phyloP scores from a whole-genome alignment of 1,139 yeast genomes.

The Yamadazyma trypodendri region DNA sequence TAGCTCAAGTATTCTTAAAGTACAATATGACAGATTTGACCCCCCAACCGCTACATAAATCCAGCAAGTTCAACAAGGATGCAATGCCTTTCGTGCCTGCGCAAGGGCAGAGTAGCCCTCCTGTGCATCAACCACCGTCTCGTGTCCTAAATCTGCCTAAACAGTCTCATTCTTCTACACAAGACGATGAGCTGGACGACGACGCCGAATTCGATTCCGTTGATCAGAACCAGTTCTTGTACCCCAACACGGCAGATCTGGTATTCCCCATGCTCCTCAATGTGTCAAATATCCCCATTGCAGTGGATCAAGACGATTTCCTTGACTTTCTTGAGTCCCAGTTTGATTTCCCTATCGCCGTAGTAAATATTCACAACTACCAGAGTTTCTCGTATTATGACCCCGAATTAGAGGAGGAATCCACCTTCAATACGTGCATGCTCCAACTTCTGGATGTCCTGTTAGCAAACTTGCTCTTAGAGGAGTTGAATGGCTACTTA shows the following conservation, averaged over 20 bases:
- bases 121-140: too few species aligned
- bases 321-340: constrained; percentile 2
- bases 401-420: constrained; percentile 3
- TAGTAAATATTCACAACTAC: constrained; percentile 7
- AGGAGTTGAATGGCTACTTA: constrained; percentile 26
- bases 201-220: neutral
- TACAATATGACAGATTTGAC: neutral
- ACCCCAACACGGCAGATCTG: neutral
- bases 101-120: too few species aligned
- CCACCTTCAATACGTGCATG: constrained; percentile 8
- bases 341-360: neutral
- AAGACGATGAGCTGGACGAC: neutral
- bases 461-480: constrained; percentile 17
- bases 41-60: neutral
- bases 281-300: constrained; percentile 6
- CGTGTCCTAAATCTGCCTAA: neutral
- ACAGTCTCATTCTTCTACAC: neutral
- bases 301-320: constrained; percentile 3
- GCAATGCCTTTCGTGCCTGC: constrained; percentile 28
- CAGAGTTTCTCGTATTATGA: constrained; percentile 5
- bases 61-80: constrained; percentile 19
- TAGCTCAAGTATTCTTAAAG: too few species aligned
- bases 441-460: constrained; percentile 19
- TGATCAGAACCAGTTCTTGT: neutral
- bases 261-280: constrained; percentile 2